phyloP scores from a whole-genome alignment of 805 yeast genomes.

The Osmozyma mogii region DNA sequence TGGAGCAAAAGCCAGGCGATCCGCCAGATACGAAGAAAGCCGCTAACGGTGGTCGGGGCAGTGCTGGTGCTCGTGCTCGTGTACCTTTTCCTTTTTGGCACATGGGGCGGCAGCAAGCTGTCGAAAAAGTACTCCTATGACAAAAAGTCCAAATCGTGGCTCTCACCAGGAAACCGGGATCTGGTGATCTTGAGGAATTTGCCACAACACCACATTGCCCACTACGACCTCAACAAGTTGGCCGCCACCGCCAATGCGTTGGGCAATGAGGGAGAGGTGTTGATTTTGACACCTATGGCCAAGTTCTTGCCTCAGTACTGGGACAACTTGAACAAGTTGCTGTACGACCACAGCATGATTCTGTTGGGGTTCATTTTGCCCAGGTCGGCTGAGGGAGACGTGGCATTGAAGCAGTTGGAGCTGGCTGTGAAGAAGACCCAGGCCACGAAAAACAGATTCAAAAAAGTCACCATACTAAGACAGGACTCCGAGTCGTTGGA shows the following conservation, averaged over 20 bases:
- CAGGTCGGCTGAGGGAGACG: conserved; percentile 72
- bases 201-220: conserved; percentile 70
- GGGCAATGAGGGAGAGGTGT: conserved; percentile 70
- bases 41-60: conserved; percentile 41
- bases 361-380: conserved; percentile 93
- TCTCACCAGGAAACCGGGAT: conserved; percentile 40
- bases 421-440: conserved; percentile 68
- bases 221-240: conserved; percentile 75
- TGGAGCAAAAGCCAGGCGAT: conserved; percentile 16
- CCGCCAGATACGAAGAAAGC: conserved; percentile 56
- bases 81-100: conserved; percentile 30
- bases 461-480: conserved; percentile 79
- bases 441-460: conserved; percentile 57
- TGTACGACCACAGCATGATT: conserved; percentile 77
- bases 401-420: conserved; percentile 65
- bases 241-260: conserved; percentile 66
- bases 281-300: conserved; percentile 86
- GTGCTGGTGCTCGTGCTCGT: conserved; percentile 34
- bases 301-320: conserved; percentile 81
- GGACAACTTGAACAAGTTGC: conserved; percentile 66
- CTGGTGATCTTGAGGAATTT: conserved; percentile 49
- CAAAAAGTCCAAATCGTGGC: conserved; percentile 38
- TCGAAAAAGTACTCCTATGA: conserved; percentile 38
- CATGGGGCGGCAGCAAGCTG: conserved; percentile 2
- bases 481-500: conserved; percentile 79